Evolutionary conservation across 331 rosid genomes (phyloP).

Genomic region (Telfairia occidentalis): DNA sequence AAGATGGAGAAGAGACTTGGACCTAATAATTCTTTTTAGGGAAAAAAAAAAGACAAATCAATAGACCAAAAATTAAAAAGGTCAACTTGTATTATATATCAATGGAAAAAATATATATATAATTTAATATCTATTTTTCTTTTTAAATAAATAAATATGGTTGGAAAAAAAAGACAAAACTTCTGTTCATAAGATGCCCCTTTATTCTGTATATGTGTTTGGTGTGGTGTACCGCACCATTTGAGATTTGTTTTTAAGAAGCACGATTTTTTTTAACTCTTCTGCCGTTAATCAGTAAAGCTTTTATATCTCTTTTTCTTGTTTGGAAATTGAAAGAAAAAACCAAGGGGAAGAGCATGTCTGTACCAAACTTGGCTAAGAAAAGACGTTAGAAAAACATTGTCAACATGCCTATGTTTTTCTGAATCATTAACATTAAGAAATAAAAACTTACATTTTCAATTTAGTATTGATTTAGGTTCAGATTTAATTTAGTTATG

Average conservation of each 20-base stretch:
- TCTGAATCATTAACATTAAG: not conserved
- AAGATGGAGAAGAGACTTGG: not conserved
- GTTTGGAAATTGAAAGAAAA: not conserved
- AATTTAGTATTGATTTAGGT: too few species aligned
- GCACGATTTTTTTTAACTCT: not conserved
- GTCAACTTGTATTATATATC: not conserved
- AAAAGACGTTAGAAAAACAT: not conserved
- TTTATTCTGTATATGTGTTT: not conserved
- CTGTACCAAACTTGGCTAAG: not conserved
- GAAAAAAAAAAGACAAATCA: slow-evolving; percentile 2
- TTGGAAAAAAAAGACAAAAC: slow-evolving; percentile 5
- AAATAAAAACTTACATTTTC: not conserved
- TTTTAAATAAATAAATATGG: not conserved
- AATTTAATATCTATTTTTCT: not conserved
- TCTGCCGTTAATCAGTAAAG: not conserved
- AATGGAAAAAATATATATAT: not conserved
- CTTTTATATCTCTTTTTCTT: not conserved
- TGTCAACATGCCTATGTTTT: not conserved
- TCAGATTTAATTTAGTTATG: too few species aligned
- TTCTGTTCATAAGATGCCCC: slow-evolving; percentile 5
- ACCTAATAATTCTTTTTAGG: not conserved
- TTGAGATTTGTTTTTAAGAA: not conserved
- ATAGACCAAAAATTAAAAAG: not conserved
- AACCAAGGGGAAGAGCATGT: not conserved
- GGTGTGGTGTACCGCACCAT: slow-evolving; percentile 12